Evolutionary conservation across 306 rosid genomes (phyloP).

Genomic region (Luffa aegyptiaca): DNA sequence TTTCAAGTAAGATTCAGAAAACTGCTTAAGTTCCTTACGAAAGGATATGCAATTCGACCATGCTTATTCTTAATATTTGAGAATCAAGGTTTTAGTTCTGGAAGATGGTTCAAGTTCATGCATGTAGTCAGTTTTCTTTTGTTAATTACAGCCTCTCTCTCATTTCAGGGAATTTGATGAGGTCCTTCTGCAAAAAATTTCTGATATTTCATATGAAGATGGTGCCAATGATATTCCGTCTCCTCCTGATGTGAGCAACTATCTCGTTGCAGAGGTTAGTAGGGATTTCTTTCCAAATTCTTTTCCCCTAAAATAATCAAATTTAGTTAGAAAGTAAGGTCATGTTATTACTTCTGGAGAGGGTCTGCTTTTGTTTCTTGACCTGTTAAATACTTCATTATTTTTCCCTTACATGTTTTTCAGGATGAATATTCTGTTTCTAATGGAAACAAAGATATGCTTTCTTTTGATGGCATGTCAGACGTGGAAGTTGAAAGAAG

Average conservation of each 20-base stretch:
- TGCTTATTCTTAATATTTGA: background rate
- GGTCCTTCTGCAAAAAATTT: conserved; percentile 66
- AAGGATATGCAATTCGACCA: background rate
- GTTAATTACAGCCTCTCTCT: conserved; percentile 18
- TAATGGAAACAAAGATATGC: conserved; percentile 70
- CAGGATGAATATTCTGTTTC: conserved; percentile 76
- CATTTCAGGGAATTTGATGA: conserved; percentile 88
- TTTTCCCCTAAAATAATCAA: background rate
- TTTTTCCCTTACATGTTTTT: conserved; percentile 3
- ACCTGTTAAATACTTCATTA: background rate
- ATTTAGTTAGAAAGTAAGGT: background rate
- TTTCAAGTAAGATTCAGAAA: conserved; percentile 53
- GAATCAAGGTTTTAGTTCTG: conserved; percentile 16
- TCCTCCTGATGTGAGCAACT: conserved; percentile 93
- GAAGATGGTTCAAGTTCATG: background rate
- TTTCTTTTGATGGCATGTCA: conserved; percentile 73
- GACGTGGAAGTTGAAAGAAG: conserved; percentile 85
- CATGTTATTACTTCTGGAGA: background rate
- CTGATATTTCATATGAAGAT: conserved; percentile 71
- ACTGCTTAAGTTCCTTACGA: background rate
- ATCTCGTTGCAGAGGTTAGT: conserved; percentile 87
- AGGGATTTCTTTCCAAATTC: background rate
- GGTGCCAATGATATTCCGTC: conserved; percentile 52
- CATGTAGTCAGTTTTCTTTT: conserved; percentile 2
- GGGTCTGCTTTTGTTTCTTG: background rate